phyloP scores from a whole-genome alignment of 192 early-diverging fungal species.

The Borealophlyctis nickersoniae region DNA sequence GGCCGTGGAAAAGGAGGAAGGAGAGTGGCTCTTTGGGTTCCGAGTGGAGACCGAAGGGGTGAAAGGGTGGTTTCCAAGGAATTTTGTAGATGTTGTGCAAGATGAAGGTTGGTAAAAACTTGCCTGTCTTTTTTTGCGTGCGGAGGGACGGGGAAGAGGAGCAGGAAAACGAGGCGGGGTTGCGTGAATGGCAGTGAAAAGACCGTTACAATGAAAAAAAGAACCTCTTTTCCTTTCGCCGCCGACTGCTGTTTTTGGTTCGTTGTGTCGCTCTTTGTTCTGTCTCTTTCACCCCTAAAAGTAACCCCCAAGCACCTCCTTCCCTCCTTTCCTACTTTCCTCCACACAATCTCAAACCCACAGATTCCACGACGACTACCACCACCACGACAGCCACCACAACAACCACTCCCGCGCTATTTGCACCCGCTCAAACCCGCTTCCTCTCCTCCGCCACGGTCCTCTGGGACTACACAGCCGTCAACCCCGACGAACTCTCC shows the following conservation, averaged over 20 bases:
- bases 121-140: no score
- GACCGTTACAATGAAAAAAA: slow-evolving; percentile 16
- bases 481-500: slow-evolving; percentile 43
- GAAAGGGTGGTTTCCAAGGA: slow-evolving; percentile 61
- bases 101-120: no score
- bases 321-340: slow-evolving; percentile 4
- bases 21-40: slow-evolving; percentile 71
- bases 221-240: slow-evolving; percentile 15
- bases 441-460: slow-evolving; percentile 27
- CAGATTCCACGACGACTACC: slow-evolving; percentile 11
- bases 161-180: no score
- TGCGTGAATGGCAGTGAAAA: slow-evolving; percentile 18
- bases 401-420: no score
- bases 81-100: slow-evolving; percentile 49
- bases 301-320: no score
- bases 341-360: slow-evolving; percentile 6
- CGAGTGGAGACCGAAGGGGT: slow-evolving; percentile 26
- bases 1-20: slow-evolving; percentile 56
- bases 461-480: slow-evolving; percentile 37
- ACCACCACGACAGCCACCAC: no score
- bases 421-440: no score
- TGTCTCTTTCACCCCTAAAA: no score
- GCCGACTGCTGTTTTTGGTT: no score
- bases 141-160: no score
- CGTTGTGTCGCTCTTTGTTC: no score